Evolutionary conservation across 495 filamentous ascomycete genomes (phyloP).

Genomic region (Monascus purpureus): DNA sequence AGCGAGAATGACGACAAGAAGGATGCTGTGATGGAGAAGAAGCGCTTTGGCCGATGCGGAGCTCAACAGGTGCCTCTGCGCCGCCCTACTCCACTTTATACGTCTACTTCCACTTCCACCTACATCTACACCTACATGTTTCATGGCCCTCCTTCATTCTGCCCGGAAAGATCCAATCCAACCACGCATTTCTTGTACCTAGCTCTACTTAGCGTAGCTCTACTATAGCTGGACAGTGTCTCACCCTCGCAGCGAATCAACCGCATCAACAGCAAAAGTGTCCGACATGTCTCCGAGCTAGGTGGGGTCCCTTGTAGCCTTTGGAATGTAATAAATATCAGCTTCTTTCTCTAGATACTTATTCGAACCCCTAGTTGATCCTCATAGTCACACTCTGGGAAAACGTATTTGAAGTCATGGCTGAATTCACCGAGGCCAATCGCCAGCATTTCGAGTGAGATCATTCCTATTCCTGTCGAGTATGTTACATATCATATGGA

Average conservation of each 20-base stretch:
- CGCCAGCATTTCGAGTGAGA: constrained; percentile 40
- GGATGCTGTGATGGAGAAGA: constrained; percentile 8
- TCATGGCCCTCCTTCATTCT: too few relatives aligned
- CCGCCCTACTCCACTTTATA: too few relatives aligned
- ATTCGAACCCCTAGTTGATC: background rate
- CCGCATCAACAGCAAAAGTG: constrained; percentile 6
- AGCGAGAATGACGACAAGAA: too few relatives aligned
- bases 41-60: constrained; percentile 3
- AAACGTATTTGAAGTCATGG: constrained; percentile 13
- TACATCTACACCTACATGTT: too few relatives aligned
- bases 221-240: too few relatives aligned
- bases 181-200: too few relatives aligned
- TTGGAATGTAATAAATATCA: constrained; percentile 6
- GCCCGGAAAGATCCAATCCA: too few relatives aligned
- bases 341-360: background rate
- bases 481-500: background rate
- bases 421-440: constrained; percentile 36
- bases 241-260: background rate
- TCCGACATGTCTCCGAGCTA: constrained; percentile 20
- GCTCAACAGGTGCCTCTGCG: constrained; percentile 8
- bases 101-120: too few relatives aligned
- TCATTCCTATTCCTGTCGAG: background rate
- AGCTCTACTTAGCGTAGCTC: too few relatives aligned
- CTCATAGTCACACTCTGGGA: too few relatives aligned
- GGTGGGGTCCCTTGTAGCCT: too few relatives aligned